Conservation (phyloP, 768 basidiomycete species). For the Pholiota conissans region DNA sequence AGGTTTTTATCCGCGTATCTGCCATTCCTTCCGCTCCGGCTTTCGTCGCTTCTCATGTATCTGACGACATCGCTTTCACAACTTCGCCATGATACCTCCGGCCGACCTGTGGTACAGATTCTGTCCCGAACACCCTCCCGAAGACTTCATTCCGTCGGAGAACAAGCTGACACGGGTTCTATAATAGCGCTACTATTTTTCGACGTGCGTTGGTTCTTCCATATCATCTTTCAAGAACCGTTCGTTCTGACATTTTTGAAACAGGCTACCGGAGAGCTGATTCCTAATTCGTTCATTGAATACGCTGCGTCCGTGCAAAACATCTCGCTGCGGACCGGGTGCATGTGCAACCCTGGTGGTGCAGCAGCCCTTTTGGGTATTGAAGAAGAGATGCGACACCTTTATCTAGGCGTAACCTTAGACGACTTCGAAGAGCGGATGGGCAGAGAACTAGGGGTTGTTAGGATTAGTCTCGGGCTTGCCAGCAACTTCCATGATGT, state of each 20-base stretch:
- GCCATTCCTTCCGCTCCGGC: conserved; percentile 75
- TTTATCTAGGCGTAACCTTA: conserved; percentile 61
- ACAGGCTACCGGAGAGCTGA: conserved; percentile 64
- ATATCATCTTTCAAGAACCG: conserved; percentile 6
- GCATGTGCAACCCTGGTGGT: conserved; percentile 88
- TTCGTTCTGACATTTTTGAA: background rate
- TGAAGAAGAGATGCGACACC: conserved; percentile 58
- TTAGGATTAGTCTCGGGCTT: conserved; percentile 76
- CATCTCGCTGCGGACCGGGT: conserved; percentile 81
- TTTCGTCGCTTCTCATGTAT: conserved; percentile 67
- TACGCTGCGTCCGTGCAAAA: conserved; percentile 60
- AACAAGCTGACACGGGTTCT: conserved; percentile 66
- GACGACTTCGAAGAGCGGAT: conserved; percentile 60
- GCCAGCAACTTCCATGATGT: conserved; percentile 79
- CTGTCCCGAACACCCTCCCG: conserved; percentile 62
- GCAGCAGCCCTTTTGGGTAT: conserved; percentile 73
- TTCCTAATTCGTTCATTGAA: conserved; percentile 75
- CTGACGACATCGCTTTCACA: conserved; percentile 54
- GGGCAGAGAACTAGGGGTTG: conserved; percentile 71
- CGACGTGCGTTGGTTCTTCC: conserved; percentile 43
- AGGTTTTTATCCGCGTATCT: conserved; percentile 77
- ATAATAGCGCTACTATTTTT: conserved; percentile 63
- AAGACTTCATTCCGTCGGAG: conserved; percentile 56
- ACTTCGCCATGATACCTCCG: conserved; percentile 62
- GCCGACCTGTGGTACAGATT: conserved; percentile 63